These are phyloP conservation scores for Chaetomiaceae sp. DNA, from an alignment of 2,329 filamentous ascomycete genomes.

Conservation along the genomic window DNA sequence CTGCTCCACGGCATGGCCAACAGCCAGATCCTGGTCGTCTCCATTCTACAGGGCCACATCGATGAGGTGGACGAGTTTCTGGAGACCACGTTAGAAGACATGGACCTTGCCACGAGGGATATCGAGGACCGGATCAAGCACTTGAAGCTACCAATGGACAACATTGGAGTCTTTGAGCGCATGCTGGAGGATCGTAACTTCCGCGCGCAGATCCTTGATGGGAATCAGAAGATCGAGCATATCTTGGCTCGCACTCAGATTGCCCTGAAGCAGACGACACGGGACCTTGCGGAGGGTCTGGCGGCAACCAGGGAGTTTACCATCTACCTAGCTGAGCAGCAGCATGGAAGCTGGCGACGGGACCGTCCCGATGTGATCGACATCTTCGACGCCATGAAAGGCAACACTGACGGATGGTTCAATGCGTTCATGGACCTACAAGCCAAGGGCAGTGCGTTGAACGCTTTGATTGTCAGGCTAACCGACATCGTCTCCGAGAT, in stretches of 20 bases:
- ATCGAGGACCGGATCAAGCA: constrained; percentile 75
- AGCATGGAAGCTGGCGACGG: constrained; percentile 54
- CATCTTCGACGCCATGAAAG: constrained; percentile 85
- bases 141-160: constrained; percentile 76
- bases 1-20: constrained; percentile 81
- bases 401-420: constrained; percentile 87
- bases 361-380: constrained; percentile 61
- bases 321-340: constrained; percentile 65
- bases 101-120: constrained; percentile 72
- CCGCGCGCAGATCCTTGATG: constrained; percentile 73
- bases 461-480: constrained; percentile 65
- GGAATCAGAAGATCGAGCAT: constrained; percentile 88
- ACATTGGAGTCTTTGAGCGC: constrained; percentile 74
- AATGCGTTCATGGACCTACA: constrained; percentile 73
- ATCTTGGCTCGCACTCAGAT: constrained; percentile 75
- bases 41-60: constrained; percentile 85
- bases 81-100: constrained; percentile 79
- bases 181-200: constrained; percentile 85
- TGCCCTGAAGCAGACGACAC: constrained; percentile 70
- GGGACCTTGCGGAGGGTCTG: constrained; percentile 74
- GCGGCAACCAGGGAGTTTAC: constrained; percentile 72
- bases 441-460: constrained; percentile 65
- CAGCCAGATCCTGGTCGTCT: constrained; percentile 80
- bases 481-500: constrained; percentile 78
- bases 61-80: constrained; percentile 91